phyloP scores from a whole-genome alignment of 2,329 filamentous ascomycete genomes.

The Colletotrichum plurivorum region DNA sequence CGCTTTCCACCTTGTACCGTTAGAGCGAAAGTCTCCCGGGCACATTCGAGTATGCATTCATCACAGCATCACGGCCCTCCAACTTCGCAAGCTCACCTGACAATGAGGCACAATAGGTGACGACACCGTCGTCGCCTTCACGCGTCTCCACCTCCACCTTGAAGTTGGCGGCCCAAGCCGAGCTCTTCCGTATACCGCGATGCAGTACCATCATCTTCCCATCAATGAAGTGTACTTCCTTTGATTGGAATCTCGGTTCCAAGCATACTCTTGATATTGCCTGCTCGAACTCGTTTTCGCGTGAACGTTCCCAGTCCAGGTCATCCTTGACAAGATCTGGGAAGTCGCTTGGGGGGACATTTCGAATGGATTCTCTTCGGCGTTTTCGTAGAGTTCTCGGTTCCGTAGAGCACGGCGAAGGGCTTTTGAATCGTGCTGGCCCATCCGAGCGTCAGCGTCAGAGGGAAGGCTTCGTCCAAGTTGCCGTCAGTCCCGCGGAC shows the following conservation, averaged over 20 bases:
- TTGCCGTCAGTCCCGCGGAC: background rate
- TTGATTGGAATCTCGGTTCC: background rate
- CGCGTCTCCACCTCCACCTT: background rate
- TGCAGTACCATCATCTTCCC: background rate
- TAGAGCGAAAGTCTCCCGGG: background rate
- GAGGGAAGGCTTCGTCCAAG: background rate
- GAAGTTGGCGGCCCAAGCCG: background rate
- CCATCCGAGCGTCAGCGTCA: background rate
- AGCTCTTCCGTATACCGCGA: background rate
- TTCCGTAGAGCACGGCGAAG: background rate
- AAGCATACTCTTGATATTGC: background rate
- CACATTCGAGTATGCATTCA: background rate
- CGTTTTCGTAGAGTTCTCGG: background rate
- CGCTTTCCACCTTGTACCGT: background rate
- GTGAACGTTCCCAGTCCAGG: background rate
- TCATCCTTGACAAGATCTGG: background rate
- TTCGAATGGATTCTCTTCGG: background rate
- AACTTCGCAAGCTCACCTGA: background rate
- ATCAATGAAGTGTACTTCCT: background rate
- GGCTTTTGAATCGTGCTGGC: background rate
- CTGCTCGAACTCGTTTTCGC: background rate
- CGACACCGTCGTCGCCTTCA: background rate
- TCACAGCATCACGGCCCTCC: background rate
- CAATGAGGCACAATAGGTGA: background rate
- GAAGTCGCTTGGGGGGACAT: background rate